These are phyloP conservation scores for Sicyos edulis DNA, from an alignment of 306 rosid species.

Conservation along the genomic window DNA sequence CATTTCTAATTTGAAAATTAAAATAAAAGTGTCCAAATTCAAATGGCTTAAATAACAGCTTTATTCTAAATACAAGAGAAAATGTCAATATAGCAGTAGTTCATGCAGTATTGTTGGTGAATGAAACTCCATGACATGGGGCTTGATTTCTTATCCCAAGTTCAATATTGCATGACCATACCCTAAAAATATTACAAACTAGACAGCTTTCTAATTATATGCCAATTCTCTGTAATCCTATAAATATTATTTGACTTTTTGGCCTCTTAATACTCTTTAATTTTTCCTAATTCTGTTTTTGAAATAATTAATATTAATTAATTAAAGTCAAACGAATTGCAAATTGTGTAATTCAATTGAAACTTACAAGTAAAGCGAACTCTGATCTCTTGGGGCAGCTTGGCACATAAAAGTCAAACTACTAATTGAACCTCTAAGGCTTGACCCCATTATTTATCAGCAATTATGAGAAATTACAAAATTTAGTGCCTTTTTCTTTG, in stretches of 20 bases:
- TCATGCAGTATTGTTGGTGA: too few relatives aligned
- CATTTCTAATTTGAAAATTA: too few relatives aligned
- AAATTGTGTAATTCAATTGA: not conserved
- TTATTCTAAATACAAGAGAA: too few relatives aligned
- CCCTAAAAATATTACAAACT: not conserved
- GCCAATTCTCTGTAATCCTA: constrained; percentile 16
- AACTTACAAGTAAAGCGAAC: not conserved
- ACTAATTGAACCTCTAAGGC: not conserved
- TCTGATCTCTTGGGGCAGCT: not conserved
- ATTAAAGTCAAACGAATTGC: not conserved
- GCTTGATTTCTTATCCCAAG: not conserved
- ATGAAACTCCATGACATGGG: constrained; percentile 25
- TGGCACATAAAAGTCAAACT: constrained; percentile 9
- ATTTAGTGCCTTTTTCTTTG: not conserved
- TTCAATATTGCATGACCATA: constrained; percentile 7
- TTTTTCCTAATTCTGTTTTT: not conserved
- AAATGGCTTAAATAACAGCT: too few relatives aligned
- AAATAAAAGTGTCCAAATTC: too few relatives aligned
- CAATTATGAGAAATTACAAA: not conserved
- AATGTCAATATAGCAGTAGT: too few relatives aligned
- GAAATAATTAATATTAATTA: not conserved
- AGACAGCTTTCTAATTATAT: constrained; percentile 2
- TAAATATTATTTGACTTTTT: not conserved
- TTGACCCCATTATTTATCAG: not conserved
- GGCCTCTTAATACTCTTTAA: not conserved